A percentile compares a stretch with the other conserved stretches of the same genome.
phyloP scores from a whole-genome alignment of 148 eudicot species.

The Spergularia marina region DNA sequence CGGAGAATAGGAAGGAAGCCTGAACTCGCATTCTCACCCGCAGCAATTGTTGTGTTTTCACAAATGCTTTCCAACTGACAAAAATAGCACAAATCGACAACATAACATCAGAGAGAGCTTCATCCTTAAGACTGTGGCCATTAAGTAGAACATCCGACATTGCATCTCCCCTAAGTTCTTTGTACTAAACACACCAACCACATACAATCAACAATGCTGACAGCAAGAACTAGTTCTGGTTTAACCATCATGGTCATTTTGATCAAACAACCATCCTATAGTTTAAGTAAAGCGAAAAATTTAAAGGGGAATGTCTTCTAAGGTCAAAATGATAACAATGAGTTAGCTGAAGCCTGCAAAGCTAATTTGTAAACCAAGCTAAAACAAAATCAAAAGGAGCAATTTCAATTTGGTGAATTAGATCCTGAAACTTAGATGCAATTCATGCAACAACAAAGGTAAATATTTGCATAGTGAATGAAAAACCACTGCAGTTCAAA shows the following conservation, averaged over 20 bases:
- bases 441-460: neutral
- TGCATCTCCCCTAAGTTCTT: neutral
- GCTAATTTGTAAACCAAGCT: neutral
- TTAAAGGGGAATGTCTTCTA: neutral
- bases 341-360: neutral
- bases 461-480: slow-evolving; percentile 1
- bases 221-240: neutral
- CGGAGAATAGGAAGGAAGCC: slow-evolving; percentile 64
- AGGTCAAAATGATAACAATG: neutral
- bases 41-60: slow-evolving; percentile 52
- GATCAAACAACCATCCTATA: neutral
- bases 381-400: neutral
- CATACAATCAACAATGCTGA: neutral
- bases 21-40: slow-evolving; percentile 31
- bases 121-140: neutral
- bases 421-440: slow-evolving; percentile 11
- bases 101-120: neutral
- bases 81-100: slow-evolving; percentile 11
- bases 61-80: slow-evolving; percentile 75
- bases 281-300: neutral
- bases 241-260: neutral
- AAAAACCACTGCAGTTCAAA: neutral
- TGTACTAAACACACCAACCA: neutral
- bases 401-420: neutral
- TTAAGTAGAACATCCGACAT: too few species aligned